Percentiles rank a stretch among this genome's conserved stretches.
Evolutionary conservation across 768 basidiomycete genomes (phyloP).

Genomic region (Lactarius deliciosus): DNA sequence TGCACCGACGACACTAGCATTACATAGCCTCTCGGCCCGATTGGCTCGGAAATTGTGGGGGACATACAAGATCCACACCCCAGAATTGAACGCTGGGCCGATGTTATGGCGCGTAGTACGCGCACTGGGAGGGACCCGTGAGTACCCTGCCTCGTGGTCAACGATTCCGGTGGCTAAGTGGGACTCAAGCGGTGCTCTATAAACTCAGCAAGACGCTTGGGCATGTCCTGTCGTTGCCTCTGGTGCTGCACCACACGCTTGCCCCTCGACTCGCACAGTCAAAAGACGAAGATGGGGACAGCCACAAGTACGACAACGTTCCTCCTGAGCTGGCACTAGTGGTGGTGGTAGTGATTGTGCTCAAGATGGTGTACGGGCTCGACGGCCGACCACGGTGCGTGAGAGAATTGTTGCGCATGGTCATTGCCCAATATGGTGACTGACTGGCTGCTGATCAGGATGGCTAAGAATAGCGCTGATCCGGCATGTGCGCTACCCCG

Average conservation of each 20-base stretch:
- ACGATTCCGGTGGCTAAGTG: slow-evolving; percentile 24
- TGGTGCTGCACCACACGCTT: slow-evolving; percentile 58
- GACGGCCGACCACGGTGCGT: slow-evolving; percentile 63
- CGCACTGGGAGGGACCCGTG: slow-evolving; percentile 72
- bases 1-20: slow-evolving; percentile 53
- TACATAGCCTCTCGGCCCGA: slow-evolving; percentile 63
- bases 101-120: slow-evolving; percentile 76
- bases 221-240: slow-evolving; percentile 53
- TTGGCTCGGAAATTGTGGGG: slow-evolving; percentile 57
- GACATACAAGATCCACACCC: slow-evolving; percentile 58
- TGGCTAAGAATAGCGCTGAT: slow-evolving; percentile 17
- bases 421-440: neutral
- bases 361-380: slow-evolving; percentile 85
- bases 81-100: slow-evolving; percentile 73
- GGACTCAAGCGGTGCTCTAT: slow-evolving; percentile 59
- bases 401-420: neutral
- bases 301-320: slow-evolving; percentile 59
- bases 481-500: slow-evolving; percentile 28
- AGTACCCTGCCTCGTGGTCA: slow-evolving; percentile 35
- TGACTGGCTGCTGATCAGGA: slow-evolving; percentile 43
- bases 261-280: slow-evolving; percentile 42
- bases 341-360: slow-evolving; percentile 59
- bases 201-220: slow-evolving; percentile 59
- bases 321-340: slow-evolving; percentile 67
- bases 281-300: slow-evolving; percentile 42